These are phyloP conservation scores for Globisporangium canariense DNA, from an alignment of 352 stramenopile genomes.

Conservation along the genomic window DNA sequence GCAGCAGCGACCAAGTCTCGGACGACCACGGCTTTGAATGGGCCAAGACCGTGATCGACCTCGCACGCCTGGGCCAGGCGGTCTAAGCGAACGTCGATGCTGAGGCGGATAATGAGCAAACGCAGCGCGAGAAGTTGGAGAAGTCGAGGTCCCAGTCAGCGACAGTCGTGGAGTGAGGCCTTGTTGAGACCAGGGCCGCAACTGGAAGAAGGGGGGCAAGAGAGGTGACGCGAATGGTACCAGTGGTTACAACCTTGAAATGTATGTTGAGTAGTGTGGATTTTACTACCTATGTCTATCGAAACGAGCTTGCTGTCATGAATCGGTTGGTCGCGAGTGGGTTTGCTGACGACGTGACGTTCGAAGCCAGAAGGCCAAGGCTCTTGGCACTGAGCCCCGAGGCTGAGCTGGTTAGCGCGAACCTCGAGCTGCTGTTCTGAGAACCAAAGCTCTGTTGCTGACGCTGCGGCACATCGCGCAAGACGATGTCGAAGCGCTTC, in stretches of 20 bases:
- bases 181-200: background rate
- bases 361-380: slow-evolving; percentile 34
- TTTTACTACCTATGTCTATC: background rate
- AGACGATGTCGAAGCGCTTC: slow-evolving; percentile 22
- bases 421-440: background rate
- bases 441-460: background rate
- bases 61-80: slow-evolving; percentile 11
- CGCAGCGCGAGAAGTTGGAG: background rate
- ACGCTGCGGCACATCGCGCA: slow-evolving; percentile 15
- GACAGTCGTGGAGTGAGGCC: background rate
- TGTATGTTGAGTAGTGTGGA: background rate
- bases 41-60: slow-evolving; percentile 22
- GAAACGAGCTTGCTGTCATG: slow-evolving; percentile 26
- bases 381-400: slow-evolving; percentile 19
- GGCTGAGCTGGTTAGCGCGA: background rate
- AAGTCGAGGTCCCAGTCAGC: background rate
- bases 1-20: slow-evolving; percentile 13
- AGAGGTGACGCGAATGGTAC: no score
- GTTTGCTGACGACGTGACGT: slow-evolving; percentile 48
- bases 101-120: background rate
- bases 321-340: slow-evolving; percentile 42
- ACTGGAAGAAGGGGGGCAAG: background rate
- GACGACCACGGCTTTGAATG: slow-evolving; percentile 25
- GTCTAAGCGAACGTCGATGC: background rate
- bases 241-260: background rate